phyloP scores from a whole-genome alignment of 306 rosid genomes.

The Pterocarpus santalinus region DNA sequence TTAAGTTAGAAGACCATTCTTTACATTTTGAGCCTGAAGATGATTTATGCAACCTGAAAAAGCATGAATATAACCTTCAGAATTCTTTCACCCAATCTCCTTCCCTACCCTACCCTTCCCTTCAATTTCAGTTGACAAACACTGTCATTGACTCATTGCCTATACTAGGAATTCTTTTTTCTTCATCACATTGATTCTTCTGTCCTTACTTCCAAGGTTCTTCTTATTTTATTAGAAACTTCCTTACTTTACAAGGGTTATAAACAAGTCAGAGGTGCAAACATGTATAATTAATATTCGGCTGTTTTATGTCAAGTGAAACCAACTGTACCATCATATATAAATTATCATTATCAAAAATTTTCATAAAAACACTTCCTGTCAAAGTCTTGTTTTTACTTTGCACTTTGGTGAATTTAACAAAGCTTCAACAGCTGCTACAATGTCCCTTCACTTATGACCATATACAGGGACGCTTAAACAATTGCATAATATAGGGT shows the following conservation, averaged over 20 bases:
- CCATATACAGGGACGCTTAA: conserved; percentile 6
- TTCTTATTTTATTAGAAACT: neutral
- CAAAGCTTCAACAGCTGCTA: conserved; percentile 16
- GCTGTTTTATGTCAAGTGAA: conserved; percentile 16
- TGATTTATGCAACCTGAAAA: conserved; percentile 18
- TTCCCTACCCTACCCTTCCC: too few relatives aligned
- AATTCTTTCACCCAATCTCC: conserved; percentile 7
- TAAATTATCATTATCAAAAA: conserved; percentile 10
- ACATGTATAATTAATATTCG: neutral
- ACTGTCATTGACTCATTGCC: conserved; percentile 20
- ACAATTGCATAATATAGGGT: conserved; percentile 14
- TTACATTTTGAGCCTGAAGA: neutral
- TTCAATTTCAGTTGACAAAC: conserved; percentile 24
- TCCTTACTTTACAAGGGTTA: conserved; percentile 1
- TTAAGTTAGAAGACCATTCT: neutral
- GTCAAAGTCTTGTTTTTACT: conserved; percentile 5
- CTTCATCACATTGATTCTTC: conserved; percentile 14
- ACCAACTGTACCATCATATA: conserved; percentile 19
- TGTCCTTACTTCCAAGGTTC: neutral
- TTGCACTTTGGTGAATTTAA: neutral
- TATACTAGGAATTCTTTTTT: neutral
- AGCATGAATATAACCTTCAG: conserved; percentile 5
- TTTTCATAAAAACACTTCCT: conserved; percentile 5
- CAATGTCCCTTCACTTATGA: conserved; percentile 13
- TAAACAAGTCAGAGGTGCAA: conserved; percentile 17